Percentiles rank a stretch among this genome's conserved stretches.
phyloP scores from a whole-genome alignment of 805 yeast species.

The Schwanniomyces yamadae region DNA sequence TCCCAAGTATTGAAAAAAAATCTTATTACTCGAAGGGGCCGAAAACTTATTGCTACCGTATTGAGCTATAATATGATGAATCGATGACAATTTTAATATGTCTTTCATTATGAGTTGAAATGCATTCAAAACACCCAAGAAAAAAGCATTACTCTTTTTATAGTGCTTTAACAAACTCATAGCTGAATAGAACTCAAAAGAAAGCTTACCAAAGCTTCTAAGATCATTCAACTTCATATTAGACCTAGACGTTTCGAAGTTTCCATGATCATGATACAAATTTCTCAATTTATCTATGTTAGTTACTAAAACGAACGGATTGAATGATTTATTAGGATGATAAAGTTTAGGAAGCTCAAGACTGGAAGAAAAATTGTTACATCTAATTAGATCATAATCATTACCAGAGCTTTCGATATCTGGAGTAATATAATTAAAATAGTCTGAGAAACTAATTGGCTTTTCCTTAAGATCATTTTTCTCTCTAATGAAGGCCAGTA shows the following conservation, averaged over 20 bases:
- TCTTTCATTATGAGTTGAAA: constrained; percentile 3
- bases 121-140: neutral
- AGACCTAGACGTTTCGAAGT: neutral
- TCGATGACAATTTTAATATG: constrained; percentile 2
- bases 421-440: constrained; percentile 1
- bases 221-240: constrained; percentile 2
- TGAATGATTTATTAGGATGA: neutral
- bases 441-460: neutral
- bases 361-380: neutral
- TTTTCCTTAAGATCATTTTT: neutral
- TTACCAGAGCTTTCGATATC: neutral
- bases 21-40: neutral
- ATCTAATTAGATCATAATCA: constrained; percentile 5
- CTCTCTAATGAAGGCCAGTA: neutral
- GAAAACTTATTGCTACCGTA: neutral
- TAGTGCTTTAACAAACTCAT: constrained; percentile 1
- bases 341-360: constrained; percentile 4
- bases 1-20: constrained; percentile 8
- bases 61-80: neutral
- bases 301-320: neutral
- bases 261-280: neutral
- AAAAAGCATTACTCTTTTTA: neutral
- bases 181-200: constrained; percentile 8
- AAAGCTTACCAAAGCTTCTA: constrained; percentile 6
- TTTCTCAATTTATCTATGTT: neutral